Evolutionary conservation across 805 yeast species (phyloP).

Genomic region (Wickerhamiella australiensis): DNA sequence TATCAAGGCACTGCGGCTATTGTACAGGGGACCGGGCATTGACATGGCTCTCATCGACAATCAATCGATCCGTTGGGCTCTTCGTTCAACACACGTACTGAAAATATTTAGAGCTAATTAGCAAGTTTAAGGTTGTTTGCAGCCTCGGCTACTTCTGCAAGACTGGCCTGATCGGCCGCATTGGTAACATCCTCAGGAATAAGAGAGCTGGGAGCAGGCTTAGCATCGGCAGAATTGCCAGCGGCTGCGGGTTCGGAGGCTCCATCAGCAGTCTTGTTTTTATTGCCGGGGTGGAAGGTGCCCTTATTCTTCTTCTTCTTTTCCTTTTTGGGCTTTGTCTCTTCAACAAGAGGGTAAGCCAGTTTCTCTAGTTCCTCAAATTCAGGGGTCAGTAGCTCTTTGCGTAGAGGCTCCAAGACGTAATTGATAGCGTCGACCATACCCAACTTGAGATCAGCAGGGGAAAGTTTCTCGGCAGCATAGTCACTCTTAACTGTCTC

Average conservation of each 20-base stretch:
- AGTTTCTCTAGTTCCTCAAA: constrained; percentile 60
- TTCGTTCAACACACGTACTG: too few species aligned
- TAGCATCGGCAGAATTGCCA: neutral
- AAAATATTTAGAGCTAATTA: neutral
- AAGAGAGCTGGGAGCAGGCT: constrained; percentile 2
- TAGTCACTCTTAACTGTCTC: constrained; percentile 62
- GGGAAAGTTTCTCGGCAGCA: constrained; percentile 62
- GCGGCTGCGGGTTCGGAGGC: neutral
- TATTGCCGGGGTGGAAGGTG: constrained; percentile 65
- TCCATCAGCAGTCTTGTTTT: neutral
- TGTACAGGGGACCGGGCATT: too few species aligned
- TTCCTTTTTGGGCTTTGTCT: constrained; percentile 49
- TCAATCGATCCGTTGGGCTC: too few species aligned
- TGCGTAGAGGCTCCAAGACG: constrained; percentile 74
- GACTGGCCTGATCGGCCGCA: constrained; percentile 16
- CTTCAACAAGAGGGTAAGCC: constrained; percentile 74
- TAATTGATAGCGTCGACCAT: constrained; percentile 74
- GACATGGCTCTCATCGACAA: too few species aligned
- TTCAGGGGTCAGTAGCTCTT: constrained; percentile 51
- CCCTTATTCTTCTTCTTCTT: constrained; percentile 70
- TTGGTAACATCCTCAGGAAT: constrained; percentile 14
- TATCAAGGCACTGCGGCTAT: too few species aligned
- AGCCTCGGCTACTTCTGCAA: constrained; percentile 23
- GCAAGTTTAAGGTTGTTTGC: constrained; percentile 16
- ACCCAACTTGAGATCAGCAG: constrained; percentile 90